phyloP scores from a whole-genome alignment of 2,329 filamentous ascomycete species.

The Beauveria rudraprayagi region DNA sequence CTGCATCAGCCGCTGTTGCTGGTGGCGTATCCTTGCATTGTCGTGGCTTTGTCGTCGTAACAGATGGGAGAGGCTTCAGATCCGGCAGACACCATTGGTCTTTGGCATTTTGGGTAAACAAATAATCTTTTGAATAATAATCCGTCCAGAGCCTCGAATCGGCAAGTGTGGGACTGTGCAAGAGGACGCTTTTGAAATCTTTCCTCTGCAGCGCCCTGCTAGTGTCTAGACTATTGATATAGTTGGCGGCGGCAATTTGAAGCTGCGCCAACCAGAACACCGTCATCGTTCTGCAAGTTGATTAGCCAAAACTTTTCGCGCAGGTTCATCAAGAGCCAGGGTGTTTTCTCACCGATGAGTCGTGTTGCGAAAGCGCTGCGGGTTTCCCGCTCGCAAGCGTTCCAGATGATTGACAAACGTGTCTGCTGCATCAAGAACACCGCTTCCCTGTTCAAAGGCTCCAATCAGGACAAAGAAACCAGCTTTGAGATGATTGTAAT shows the following conservation, averaged over 20 bases:
- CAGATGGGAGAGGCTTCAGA: constrained; percentile 20
- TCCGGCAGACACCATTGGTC: constrained; percentile 24
- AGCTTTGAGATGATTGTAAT: constrained; percentile 25
- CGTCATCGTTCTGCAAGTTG: constrained; percentile 21
- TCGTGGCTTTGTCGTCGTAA: background rate
- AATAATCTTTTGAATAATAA: constrained; percentile 24
- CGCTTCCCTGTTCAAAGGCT: constrained; percentile 17
- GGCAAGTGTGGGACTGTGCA: constrained; percentile 21
- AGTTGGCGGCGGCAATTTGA: constrained; percentile 21
- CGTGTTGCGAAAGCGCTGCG: constrained; percentile 26
- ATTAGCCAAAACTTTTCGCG: background rate
- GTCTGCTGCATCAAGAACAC: constrained; percentile 21
- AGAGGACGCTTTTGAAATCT: constrained; percentile 19
- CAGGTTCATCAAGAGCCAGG: background rate
- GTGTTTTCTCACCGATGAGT: constrained; percentile 21
- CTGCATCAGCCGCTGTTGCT: background rate
- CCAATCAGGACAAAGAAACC: constrained; percentile 25
- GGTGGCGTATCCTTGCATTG: background rate
- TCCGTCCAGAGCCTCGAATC: constrained; percentile 23
- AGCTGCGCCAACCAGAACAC: constrained; percentile 29
- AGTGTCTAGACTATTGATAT: constrained; percentile 13
- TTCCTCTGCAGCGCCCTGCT: constrained; percentile 10
- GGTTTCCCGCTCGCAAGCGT: constrained; percentile 19
- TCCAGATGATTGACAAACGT: constrained; percentile 23
- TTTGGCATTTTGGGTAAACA: constrained; percentile 23